Evolutionary conservation across 2,329 filamentous ascomycete species (phyloP).

Genomic region (Aspergillus sp.): DNA sequence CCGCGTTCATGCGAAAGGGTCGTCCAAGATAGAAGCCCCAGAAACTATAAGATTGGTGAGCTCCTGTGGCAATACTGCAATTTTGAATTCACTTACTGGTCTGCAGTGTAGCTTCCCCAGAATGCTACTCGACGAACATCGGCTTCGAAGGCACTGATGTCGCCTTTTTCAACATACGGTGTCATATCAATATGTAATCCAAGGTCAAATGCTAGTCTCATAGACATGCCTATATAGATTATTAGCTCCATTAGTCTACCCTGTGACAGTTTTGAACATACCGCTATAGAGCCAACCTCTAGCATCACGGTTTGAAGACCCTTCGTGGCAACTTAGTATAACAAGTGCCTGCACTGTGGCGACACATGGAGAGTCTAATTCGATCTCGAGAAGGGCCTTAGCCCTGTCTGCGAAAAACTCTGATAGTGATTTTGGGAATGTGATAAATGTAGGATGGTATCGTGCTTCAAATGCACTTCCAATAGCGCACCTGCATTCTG

Average conservation of each 20-base stretch:
- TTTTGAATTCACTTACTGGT: slow-evolving; percentile 25
- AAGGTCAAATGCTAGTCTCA: slow-evolving; percentile 42
- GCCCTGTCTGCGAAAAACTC: slow-evolving; percentile 39
- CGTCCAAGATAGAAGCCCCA: slow-evolving; percentile 42
- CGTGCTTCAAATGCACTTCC: slow-evolving; percentile 41
- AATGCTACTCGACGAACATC: slow-evolving; percentile 37
- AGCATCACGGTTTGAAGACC: slow-evolving; percentile 39
- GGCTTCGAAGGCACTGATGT: slow-evolving; percentile 35
- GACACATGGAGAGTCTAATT: slow-evolving; percentile 45
- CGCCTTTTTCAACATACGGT: slow-evolving; percentile 34
- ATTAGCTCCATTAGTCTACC: no score
- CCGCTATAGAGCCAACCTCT: slow-evolving; percentile 46
- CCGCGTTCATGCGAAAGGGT: slow-evolving; percentile 37
- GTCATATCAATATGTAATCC: slow-evolving; percentile 40
- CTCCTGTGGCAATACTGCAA: no score
- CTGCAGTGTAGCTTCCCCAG: slow-evolving; percentile 41
- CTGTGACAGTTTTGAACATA: slow-evolving; percentile 11
- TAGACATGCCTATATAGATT: slow-evolving; percentile 35
- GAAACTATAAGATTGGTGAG: slow-evolving; percentile 19
- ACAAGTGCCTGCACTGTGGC: slow-evolving; percentile 46
- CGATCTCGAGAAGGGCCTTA: slow-evolving; percentile 43
- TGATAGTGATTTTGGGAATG: slow-evolving; percentile 30
- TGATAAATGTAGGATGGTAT: slow-evolving; percentile 40
- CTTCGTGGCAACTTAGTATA: slow-evolving; percentile 42
- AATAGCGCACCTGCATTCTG: slow-evolving; percentile 32